These are phyloP conservation scores for Rhodotorula kratochvilovae DNA, from an alignment of 768 basidiomycete species.

Conservation along the genomic window DNA sequence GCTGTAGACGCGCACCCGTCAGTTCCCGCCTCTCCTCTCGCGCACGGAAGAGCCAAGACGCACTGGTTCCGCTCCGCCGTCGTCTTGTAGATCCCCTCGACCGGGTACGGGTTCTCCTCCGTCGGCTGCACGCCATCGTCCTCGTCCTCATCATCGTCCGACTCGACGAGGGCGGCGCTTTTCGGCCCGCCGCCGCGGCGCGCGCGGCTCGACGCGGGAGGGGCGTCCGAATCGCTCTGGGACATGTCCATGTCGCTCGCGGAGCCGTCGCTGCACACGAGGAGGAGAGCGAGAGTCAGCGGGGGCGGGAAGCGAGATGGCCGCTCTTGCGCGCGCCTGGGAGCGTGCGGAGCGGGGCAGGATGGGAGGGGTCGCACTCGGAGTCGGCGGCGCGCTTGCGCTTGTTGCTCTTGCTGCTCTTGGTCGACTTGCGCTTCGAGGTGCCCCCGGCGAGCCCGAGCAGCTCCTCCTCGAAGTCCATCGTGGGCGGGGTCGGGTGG, in stretches of 20 bases:
- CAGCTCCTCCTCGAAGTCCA: conserved; percentile 58
- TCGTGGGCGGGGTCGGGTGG: not conserved
- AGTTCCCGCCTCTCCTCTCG: not conserved
- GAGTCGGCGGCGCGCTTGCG: conserved; percentile 22
- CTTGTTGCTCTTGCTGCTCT: conserved; percentile 24
- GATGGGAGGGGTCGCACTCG: not conserved
- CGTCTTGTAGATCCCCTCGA: conserved; percentile 86
- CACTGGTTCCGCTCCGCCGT: conserved; percentile 77
- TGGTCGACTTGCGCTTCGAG: conserved; percentile 23
- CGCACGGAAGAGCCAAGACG: conserved; percentile 42
- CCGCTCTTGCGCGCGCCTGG: not conserved
- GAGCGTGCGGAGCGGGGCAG: not conserved
- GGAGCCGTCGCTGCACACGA: conserved; percentile 14
- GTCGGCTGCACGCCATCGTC: conserved; percentile 46
- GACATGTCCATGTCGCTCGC: conserved; percentile 39
- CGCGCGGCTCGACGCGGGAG: conserved; percentile 46
- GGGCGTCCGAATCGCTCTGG: conserved; percentile 57
- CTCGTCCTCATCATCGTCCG: conserved; percentile 55
- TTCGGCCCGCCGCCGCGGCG: conserved; percentile 22
- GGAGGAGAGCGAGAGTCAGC: not conserved
- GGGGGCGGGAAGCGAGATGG: not conserved
- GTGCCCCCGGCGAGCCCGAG: conserved; percentile 70
- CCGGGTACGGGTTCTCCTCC: conserved; percentile 69
- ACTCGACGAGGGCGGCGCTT: conserved; percentile 15
- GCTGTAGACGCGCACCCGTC: conserved; percentile 50